Conservation (phyloP, 2,329 filamentous ascomycete species). For the Colletotrichum spinosum region DNA sequence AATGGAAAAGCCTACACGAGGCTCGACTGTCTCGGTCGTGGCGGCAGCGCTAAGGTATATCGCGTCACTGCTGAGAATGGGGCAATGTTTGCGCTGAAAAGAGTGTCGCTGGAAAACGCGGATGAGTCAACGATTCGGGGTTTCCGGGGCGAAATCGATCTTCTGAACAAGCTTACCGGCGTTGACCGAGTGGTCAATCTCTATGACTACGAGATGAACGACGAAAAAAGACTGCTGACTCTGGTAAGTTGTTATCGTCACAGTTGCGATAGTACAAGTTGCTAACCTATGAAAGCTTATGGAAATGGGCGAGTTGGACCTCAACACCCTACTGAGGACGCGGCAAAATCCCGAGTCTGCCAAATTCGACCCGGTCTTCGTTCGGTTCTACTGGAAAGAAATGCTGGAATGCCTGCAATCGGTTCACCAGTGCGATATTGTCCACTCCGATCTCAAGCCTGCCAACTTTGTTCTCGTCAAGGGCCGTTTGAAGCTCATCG, state of each 20-base stretch:
- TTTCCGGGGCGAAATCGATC: constrained; percentile 95
- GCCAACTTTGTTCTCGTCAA: constrained; percentile 96
- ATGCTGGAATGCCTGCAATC: constrained; percentile 96
- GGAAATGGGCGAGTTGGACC: constrained; percentile 96
- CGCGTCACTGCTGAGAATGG: constrained; percentile 97
- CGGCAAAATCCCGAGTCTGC: constrained; percentile 78
- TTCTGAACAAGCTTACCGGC: constrained; percentile 83
- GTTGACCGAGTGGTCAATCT: constrained; percentile 92
- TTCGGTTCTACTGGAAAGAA: constrained; percentile 99
- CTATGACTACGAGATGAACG: constrained; percentile 93
- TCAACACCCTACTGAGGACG: constrained; percentile 85
- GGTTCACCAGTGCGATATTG: constrained; percentile 90
- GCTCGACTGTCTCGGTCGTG: constrained; percentile 89
- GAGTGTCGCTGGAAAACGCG: constrained; percentile 89
- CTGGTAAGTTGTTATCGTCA: constrained; percentile 68
- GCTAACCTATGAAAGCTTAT: constrained; percentile 72
- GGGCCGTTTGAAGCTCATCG: constrained; percentile 92
- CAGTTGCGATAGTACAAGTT: too few species aligned
- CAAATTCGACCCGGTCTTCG: constrained; percentile 87
- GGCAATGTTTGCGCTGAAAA: constrained; percentile 93
- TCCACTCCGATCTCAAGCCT: constrained; percentile 96
- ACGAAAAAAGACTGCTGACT: constrained; percentile 86
- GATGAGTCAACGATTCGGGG: constrained; percentile 86
- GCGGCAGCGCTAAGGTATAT: constrained; percentile 94
- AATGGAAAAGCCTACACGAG: constrained; percentile 93